Evolutionary conservation across 371 early-diverging fungal genomes (phyloP), one percentile per base, ranked within the genome.

Genomic region (Rhizomucor pusillus): DNA sequence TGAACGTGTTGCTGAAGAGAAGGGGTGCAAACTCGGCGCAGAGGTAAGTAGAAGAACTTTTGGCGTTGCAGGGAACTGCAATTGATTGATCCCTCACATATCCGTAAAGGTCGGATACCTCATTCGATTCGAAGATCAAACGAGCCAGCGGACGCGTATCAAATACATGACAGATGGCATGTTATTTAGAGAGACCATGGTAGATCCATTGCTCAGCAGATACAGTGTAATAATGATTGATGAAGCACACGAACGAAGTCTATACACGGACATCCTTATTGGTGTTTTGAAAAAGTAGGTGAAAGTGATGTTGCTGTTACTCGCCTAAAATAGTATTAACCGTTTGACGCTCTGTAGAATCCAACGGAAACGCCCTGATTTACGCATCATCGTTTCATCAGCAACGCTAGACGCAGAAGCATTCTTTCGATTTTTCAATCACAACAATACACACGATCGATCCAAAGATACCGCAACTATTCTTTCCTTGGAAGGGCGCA

Each of bases 141-240:
- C 75, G n/a, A 64, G 56, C 18, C 68, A 76, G 40, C 51, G 68
- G 56, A 93, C 95, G 2, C 64, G 82, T 13, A 90, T 97, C 56
- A 88, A 91, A 65, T 89, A 92, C 63, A 84, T 95, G 86, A 94
- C 97, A 18, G 95, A 97, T 56, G 95, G 95, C 59, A 88, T 94
- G 69, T 72, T 94, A 35, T 78, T 97, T 37, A 80, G 89, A 24
- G 94, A 94, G 62, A 68, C 88, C 4, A 77, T 84, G 59, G 64
- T 75, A 24, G 94, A 92, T 67, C 79, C 90, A 45, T 62, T 93
- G 14, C 64, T 96, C 47, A 71, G 78, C 22, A 72, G 86, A 46
- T 94, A 94, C 69, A 86, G 87, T 44, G 89, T 88, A 14, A 88
- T 94, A 44, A 90, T 97, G 66, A 79, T 97, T 47, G 97, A 97